Evolutionary conservation across 192 early-diverging fungal genomes (phyloP).

Genomic region (Coemansia sp.): DNA sequence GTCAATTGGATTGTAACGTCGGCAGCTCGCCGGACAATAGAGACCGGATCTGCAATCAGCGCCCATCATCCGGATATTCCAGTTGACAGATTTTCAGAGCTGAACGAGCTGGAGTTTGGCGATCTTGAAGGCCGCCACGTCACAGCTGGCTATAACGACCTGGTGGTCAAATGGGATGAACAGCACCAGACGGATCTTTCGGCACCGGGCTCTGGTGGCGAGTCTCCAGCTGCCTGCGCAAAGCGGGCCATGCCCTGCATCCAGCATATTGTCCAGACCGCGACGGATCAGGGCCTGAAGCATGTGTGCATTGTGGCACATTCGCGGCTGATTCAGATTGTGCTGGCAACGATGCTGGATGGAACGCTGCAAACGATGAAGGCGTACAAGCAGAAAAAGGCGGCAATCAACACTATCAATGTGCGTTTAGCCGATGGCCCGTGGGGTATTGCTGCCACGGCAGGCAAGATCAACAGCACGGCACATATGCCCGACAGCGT

Average conservation of each 20-base stretch:
- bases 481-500: slow-evolving; percentile 29
- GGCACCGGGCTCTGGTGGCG: slow-evolving; percentile 24
- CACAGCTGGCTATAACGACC: slow-evolving; percentile 34
- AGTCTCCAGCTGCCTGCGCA: slow-evolving; percentile 26
- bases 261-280: slow-evolving; percentile 16
- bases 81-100: slow-evolving; percentile 12
- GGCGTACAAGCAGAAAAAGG: slow-evolving; percentile 38
- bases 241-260: slow-evolving; percentile 27
- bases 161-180: slow-evolving; percentile 26
- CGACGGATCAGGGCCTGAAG: slow-evolving; percentile 10
- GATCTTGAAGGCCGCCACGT: slow-evolving; percentile 40
- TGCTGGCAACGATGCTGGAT: slow-evolving; percentile 31
- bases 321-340: slow-evolving; percentile 43
- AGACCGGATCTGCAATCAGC: slow-evolving; percentile 31
- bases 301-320: slow-evolving; percentile 31
- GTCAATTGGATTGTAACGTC: slow-evolving; percentile 49
- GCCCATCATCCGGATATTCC: slow-evolving; percentile 21
- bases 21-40: slow-evolving; percentile 24
- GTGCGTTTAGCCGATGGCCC: neutral
- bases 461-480: slow-evolving; percentile 29
- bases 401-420: slow-evolving; percentile 26
- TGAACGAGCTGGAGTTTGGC: slow-evolving; percentile 44
- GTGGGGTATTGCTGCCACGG: slow-evolving; percentile 17
- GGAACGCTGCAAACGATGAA: slow-evolving; percentile 31
- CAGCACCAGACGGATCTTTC: slow-evolving; percentile 8